Base-by-base conservation (phyloP, 805 yeast genomes). In the Candida stauntonica region DNA sequence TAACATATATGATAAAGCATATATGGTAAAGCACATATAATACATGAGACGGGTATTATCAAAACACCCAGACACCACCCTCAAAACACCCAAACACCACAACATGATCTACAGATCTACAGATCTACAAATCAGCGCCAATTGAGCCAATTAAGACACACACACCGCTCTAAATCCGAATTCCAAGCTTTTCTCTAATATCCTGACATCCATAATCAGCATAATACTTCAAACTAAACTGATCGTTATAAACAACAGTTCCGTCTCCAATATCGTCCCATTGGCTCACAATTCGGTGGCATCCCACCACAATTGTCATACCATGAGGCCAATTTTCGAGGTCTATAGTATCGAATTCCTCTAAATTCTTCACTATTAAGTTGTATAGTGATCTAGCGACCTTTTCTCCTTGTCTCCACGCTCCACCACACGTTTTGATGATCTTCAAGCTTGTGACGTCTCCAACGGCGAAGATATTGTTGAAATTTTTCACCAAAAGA, bases 371-470 rank as follows among this genome's bases (percentile, higher is more conserved):
- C 2, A 47, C 46, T 2, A 46, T 7, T 9, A 53, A 15, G 31
- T 54, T 51, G 26, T 36, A 36, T 26, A 53, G 9, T 5, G 46
- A 40, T 23, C 47, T 36, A 3, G 53, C 52, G n/a, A 46, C 57
- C 24, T 33, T 27, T 12, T 38, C 39, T 17, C 57, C 59, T 23
- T 51, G 54, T 14, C 39, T 46, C 42, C 42, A 54, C 8, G 71
- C 71, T 45, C 63, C 66, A 3, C 70, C 70, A 5, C 70, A 69
- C 4, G 65, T 61, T 47, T 66, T 67, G 40, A 66, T 62, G 28
- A 65, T 61, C n/a, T 60, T 60, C 19, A 60, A 36, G 19, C 62
- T 59, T 11, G 51, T 53, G 23, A 66, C 43, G 43, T 67, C 71
- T 17, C 72, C 71, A 20, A 61, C 46, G 29, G 61, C 64, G 47